Conservation (phyloP, 345 rosid genomes). For the Lumnitzera littorea region DNA sequence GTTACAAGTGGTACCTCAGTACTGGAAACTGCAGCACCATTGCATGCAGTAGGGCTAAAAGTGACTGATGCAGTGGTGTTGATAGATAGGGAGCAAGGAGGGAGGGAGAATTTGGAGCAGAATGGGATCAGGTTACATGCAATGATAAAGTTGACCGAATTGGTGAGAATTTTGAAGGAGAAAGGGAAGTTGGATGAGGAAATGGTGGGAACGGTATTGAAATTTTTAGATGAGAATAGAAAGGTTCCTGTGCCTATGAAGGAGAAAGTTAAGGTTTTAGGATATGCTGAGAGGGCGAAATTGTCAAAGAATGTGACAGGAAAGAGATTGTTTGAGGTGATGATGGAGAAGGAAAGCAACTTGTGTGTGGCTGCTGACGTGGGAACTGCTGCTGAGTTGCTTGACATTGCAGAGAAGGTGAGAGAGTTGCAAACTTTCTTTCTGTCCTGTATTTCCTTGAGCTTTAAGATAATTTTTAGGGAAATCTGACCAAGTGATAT, state of each 20-base stretch:
- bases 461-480: too few species aligned
- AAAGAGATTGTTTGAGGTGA: slow-evolving; percentile 69
- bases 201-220: slow-evolving; percentile 44
- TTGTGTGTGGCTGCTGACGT: slow-evolving; percentile 96
- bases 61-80: slow-evolving; percentile 88
- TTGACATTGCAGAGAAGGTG: slow-evolving; percentile 82
- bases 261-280: slow-evolving; percentile 36
- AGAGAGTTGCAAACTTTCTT: slow-evolving; percentile 2
- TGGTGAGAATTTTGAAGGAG: slow-evolving; percentile 80
- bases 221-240: slow-evolving; percentile 70
- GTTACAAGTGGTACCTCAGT: slow-evolving; percentile 92
- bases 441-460: not conserved
- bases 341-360: slow-evolving; percentile 83
- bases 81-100: slow-evolving; percentile 91
- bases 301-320: slow-evolving; percentile 68
- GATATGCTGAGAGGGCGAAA: slow-evolving; percentile 57
- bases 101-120: slow-evolving; percentile 67
- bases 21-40: slow-evolving; percentile 82
- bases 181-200: slow-evolving; percentile 72
- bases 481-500: too few species aligned
- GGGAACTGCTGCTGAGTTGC: slow-evolving; percentile 83
- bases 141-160: slow-evolving; percentile 60
- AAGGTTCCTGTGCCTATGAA: slow-evolving; percentile 56
- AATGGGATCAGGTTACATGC: slow-evolving; percentile 79
- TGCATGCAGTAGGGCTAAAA: slow-evolving; percentile 62